A percentile compares a stretch with the other conserved stretches of the same genome.
Evolutionary conservation across 441 rosid genomes (phyloP).

Genomic region (Pelargonium australe): DNA sequence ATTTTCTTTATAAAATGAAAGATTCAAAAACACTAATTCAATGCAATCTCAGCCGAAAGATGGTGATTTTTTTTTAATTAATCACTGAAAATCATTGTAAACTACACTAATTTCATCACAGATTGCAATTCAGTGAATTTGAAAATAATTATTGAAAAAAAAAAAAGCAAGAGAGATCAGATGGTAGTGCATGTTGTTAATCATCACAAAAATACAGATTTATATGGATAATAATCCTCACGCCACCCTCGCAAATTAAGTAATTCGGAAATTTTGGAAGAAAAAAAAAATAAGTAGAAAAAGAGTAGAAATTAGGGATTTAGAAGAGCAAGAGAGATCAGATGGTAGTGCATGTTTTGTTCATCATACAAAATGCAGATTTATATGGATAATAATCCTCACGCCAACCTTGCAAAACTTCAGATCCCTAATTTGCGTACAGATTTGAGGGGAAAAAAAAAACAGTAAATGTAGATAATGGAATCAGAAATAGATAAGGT

Average conservation of each 20-base stretch:
- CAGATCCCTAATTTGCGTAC: not conserved
- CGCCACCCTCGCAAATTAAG: not conserved
- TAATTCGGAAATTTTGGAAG: too few species aligned
- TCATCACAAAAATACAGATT: conserved; percentile 18
- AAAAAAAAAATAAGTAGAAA: too few species aligned
- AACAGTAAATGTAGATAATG: not conserved
- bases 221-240: conserved; percentile 10
- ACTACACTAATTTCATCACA: conserved; percentile 2
- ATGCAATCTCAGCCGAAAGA: conserved; percentile 28
- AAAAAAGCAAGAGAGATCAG: conserved; percentile 20
- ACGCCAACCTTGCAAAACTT: conserved; percentile 4
- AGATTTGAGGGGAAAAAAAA: not conserved
- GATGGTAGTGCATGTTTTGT: conserved; percentile 28
- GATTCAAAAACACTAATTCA: not conserved
- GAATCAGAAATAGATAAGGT: conserved; percentile 17
- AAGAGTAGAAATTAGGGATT: too few species aligned
- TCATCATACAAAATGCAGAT: conserved; percentile 16
- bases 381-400: conserved; percentile 11
- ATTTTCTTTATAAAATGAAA: not conserved
- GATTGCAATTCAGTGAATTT: not conserved
- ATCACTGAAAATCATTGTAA: conserved; percentile 13
- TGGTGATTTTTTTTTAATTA: conserved; percentile 19
- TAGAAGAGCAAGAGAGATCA: conserved; percentile 19
- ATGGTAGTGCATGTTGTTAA: conserved; percentile 27
- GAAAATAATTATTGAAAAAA: not conserved